A percentile compares a stretch with the other conserved stretches of the same genome.
Conservation (phyloP, 495 filamentous ascomycete species). For the Aspergillus sclerotiicarbonarius region DNA sequence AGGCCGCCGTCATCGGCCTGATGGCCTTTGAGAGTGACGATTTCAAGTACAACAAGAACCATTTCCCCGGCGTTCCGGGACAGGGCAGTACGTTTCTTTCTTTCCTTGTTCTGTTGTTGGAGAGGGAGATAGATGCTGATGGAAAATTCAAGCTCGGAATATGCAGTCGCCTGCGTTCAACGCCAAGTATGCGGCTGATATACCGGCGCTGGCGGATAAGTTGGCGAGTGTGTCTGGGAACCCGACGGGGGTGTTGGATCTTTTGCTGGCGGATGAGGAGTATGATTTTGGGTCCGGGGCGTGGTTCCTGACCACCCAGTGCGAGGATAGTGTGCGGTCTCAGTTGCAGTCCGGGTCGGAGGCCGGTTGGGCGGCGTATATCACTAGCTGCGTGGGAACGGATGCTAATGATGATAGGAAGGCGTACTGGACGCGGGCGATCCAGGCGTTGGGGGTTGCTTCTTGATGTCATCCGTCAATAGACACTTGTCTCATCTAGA, state of each 20-base stretch:
- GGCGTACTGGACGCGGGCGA: slow-evolving; percentile 54
- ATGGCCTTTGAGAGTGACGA: slow-evolving; percentile 69
- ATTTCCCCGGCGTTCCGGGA: slow-evolving; percentile 58
- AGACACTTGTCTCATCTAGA: too few relatives aligned
- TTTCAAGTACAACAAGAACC: slow-evolving; percentile 67
- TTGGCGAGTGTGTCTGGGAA: slow-evolving; percentile 34
- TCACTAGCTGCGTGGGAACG: slow-evolving; percentile 62
- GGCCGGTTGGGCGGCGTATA: slow-evolving; percentile 60
- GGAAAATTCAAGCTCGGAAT: slow-evolving; percentile 57
- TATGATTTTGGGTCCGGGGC: slow-evolving; percentile 71
- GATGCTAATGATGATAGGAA: slow-evolving; percentile 45
- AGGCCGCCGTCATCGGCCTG: slow-evolving; percentile 60
- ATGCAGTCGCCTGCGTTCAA: slow-evolving; percentile 69
- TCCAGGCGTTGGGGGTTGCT: slow-evolving; percentile 33
- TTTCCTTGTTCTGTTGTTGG: slow-evolving; percentile 5
- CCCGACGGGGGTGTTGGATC: slow-evolving; percentile 49
- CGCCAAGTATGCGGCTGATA: slow-evolving; percentile 58
- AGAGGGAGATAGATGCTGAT: too few relatives aligned
- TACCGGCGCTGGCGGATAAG: slow-evolving; percentile 46
- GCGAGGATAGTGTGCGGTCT: slow-evolving; percentile 40
- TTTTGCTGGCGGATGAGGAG: slow-evolving; percentile 55
- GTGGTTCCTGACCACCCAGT: slow-evolving; percentile 74
- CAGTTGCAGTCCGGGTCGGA: slow-evolving; percentile 50
- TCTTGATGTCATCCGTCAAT: background rate
- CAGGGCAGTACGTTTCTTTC: slow-evolving; percentile 62